A percentile compares a stretch with the other conserved stretches of the same genome.
Conservation (phyloP, 2,329 filamentous ascomycete genomes). For the Nothophaeocryptopus gaeumannii region DNA sequence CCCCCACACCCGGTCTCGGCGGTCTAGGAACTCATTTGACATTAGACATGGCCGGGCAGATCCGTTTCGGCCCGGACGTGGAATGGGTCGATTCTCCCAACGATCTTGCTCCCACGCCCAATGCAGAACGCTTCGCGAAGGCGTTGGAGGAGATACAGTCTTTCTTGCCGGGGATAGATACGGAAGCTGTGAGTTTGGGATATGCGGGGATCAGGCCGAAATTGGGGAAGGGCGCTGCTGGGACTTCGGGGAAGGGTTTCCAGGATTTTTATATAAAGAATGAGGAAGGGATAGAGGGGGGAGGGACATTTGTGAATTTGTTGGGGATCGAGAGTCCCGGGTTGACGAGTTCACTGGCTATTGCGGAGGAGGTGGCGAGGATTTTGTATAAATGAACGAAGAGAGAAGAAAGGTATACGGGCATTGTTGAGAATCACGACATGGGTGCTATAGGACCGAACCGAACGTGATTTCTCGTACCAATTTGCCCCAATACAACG, state of each 20-base stretch:
- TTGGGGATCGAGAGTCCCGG: conserved; percentile 92
- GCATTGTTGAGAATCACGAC: too few species aligned
- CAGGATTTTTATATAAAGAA: conserved; percentile 78
- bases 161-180: conserved; percentile 75
- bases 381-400: conserved; percentile 47
- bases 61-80: conserved; percentile 92
- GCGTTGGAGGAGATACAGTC: conserved; percentile 72
- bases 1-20: conserved; percentile 73
- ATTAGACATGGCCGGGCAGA: conserved; percentile 76
- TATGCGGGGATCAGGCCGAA: conserved; percentile 94
- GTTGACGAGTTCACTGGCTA: conserved; percentile 80
- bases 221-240: conserved; percentile 62
- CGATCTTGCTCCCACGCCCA: conserved; percentile 63
- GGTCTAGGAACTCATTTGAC: conserved; percentile 93
- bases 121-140: conserved; percentile 57
- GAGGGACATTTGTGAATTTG: conserved; percentile 77
- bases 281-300: conserved; percentile 72
- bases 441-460: too few species aligned
- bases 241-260: conserved; percentile 63
- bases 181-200: conserved; percentile 66
- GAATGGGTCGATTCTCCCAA: conserved; percentile 77
- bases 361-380: conserved; percentile 70
- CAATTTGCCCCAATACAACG: too few species aligned
- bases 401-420: too few species aligned
- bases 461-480: too few species aligned